Evolutionary conservation across 495 filamentous ascomycete species (phyloP), one percentile per base, ranked within the genome.

Genomic region (Penicillium maclennaniae): DNA sequence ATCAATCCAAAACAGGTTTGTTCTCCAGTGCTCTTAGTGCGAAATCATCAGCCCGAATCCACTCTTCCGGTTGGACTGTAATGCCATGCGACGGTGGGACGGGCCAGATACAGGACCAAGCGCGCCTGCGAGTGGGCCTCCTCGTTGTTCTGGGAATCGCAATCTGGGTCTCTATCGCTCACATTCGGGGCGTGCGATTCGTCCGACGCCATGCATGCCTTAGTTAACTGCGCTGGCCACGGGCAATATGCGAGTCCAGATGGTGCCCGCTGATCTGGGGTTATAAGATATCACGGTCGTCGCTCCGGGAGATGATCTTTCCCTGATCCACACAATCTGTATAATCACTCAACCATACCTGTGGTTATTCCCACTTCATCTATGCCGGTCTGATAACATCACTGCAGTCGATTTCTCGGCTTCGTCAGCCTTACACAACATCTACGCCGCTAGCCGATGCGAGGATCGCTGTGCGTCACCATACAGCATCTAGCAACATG

Each of bases 401-500:
- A 12, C 31, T 34, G 3, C 31, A 14, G 31, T 34, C 31, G 31
- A 14, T 34, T 12, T 34, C 15, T 34, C 31, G 31, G 31, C 31
- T 34, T 34, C 31, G 4, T 34, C 31, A 4, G 10, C 9, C 10
- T 4, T 34, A 4, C 31, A 9, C 10, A 34, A 34, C 14, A 34
- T 23, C 20, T 36, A 20, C 15, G 19, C 10, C 23, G 3, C n/a
- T 16, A 38, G 25, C 7, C 47, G 40, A 41, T 49, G 47, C 37
- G 34, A 21, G 23, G 36, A 10, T 28, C 23, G 37, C 26, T 41
- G 21, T 36, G 28, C 17, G 14, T 26, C 21, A 43, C 25, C 37
- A 38, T 45, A 45, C 17, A 17, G 42, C 54, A 52, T 43, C 39
- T 6, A 26, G 28, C 55, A 59, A 38, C 36, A 71, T 73, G 70